These are phyloP conservation scores for Beta corolliflora DNA, from an alignment of 179 eudicot genomes.

Conservation along the genomic window DNA sequence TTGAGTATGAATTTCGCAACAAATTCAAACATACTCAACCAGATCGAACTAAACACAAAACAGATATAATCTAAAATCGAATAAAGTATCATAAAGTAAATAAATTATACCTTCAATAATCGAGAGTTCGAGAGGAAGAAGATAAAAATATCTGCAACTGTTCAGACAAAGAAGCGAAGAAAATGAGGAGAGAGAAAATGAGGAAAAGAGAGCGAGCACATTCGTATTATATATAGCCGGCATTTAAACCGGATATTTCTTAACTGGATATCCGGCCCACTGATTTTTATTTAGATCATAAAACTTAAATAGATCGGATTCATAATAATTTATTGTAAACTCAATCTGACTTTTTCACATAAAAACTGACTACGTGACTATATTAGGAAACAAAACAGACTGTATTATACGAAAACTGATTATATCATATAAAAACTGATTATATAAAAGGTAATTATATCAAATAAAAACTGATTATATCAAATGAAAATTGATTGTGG, in stretches of 20 bases:
- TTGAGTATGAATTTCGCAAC: not conserved
- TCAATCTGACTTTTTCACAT: no score
- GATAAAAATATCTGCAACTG: slow-evolving; percentile 15
- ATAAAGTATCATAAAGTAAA: not conserved
- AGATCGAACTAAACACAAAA: not conserved
- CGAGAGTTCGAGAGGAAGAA: not conserved
- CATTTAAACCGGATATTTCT: slow-evolving; percentile 18
- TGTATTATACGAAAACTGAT: no score
- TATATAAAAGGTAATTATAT: no score
- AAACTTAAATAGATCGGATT: no score
- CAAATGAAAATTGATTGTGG: no score
- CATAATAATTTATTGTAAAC: no score
- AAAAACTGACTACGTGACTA: no score
- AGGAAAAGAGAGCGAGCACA: not conserved
- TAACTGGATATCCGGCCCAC: slow-evolving; percentile 4
- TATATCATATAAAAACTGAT: no score
- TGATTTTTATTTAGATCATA: not conserved
- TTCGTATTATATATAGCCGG: slow-evolving; percentile 22
- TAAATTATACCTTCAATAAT: slow-evolving; percentile 7
- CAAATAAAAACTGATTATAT: no score
- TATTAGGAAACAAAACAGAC: no score
- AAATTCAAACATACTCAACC: not conserved
- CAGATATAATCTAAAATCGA: not conserved
- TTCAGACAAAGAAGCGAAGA: slow-evolving; percentile 20
- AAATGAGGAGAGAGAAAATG: slow-evolving; percentile 5